These are phyloP conservation scores for Physcia stellaris DNA, from an alignment of 495 filamentous ascomycete genomes.

Conservation along the genomic window DNA sequence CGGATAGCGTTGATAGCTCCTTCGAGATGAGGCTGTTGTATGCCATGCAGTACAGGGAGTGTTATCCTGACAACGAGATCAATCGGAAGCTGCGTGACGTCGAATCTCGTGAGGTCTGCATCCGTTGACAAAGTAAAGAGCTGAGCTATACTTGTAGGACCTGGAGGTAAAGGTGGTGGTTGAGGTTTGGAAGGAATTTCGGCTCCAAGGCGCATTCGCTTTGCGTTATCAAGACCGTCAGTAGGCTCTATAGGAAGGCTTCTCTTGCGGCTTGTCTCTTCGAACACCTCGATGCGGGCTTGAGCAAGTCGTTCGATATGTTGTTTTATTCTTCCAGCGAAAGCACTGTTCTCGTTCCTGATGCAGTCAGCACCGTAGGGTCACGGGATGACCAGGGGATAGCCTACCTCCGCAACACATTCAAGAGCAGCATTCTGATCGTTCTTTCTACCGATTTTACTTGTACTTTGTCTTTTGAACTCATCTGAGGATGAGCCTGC, in stretches of 20 bases:
- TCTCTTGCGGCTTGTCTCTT: conserved; percentile 67
- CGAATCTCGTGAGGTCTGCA: conserved; percentile 57
- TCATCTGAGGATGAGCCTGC: conserved; percentile 61
- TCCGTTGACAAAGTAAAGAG: conserved; percentile 76
- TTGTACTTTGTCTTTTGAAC: conserved; percentile 61
- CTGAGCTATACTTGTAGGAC: conserved; percentile 61
- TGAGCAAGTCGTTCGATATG: conserved; percentile 68
- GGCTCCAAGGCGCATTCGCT: conserved; percentile 55
- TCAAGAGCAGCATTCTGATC: conserved; percentile 63
- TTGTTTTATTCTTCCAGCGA: conserved; percentile 61
- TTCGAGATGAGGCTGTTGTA: conserved; percentile 50
- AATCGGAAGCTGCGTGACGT: conserved; percentile 62
- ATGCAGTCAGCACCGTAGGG: conserved; percentile 7
- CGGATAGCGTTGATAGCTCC: conserved; percentile 53
- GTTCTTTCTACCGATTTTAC: conserved; percentile 92
- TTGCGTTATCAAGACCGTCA: conserved; percentile 54
- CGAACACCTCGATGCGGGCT: conserved; percentile 57
- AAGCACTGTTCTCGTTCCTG: conserved; percentile 58
- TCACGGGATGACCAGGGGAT: not conserved
- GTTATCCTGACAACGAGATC: conserved; percentile 65
- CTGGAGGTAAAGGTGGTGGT: conserved; percentile 53
- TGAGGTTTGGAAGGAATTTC: conserved; percentile 34
- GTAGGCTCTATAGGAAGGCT: conserved; percentile 47
- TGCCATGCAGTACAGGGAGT: conserved; percentile 49
- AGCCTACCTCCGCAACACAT: conserved; percentile 59